Base-by-base conservation (phyloP, 805 yeast genomes). In the Ogataea henricii region DNA sequence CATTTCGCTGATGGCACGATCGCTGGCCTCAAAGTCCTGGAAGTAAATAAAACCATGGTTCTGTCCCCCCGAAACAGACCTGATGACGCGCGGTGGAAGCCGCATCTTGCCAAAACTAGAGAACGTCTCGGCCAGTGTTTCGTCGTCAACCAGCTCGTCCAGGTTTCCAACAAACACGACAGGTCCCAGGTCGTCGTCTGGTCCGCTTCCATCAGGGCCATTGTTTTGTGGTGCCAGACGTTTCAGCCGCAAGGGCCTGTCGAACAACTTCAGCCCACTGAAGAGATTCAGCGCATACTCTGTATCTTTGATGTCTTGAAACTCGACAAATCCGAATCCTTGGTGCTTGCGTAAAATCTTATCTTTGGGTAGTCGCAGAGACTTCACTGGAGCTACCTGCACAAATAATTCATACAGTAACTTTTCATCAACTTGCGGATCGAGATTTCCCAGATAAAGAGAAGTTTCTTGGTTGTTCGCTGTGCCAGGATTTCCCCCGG, bases 271-370 rank as follows among this genome's bases (percentile, higher is more conserved):
- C 1, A 82, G 68, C 6, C 89, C 90, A 49, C 76, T 71, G 61
- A 88, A 63, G 1, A 87, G 65, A 48, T 78, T 74, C 29, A 77
- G 65, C 1, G 83, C 88, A 62, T 90, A 92, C 7, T 82, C 85
- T 0, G 86, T 85, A 56, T 89, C 97, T 16, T 67, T 71, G 2
- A 69, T 67, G 13, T 73, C 69, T 43, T 70, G 66, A 58, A 87
- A 84, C 61, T 88, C 94, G 1, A 87, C 85, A 67, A 94, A 92
- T 8, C 96, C 97, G 69, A 74, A 92, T 4, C 97, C 97, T 59
- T 86, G 95, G 58, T 87, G 90, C 1, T 77, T 70, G 50, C 79
- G 79, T 23, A 81, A 67, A 3, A 90, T 73, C 52, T 89, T 76
- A 60, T 90, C 97, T 59, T 81, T 83, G 5, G 97, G 97, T 53